Conservation (phyloP, 257 asterid genomes). For the Primulina huaijiensis region DNA sequence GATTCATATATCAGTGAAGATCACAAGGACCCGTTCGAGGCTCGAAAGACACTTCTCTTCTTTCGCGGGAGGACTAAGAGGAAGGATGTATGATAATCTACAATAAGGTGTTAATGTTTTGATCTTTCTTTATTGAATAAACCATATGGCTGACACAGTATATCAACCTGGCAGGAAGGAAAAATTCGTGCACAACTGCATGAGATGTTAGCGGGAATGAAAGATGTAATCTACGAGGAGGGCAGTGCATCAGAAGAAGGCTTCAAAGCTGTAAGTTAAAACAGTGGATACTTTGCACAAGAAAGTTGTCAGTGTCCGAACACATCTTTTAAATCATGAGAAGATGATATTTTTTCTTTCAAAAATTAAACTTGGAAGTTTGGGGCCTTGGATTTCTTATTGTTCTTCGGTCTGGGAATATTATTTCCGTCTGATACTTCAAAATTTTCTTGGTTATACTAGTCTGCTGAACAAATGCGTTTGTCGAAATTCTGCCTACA, state of each 20-base stretch:
- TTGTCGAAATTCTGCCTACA: conserved; percentile 75
- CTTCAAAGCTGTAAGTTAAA: conserved; percentile 70
- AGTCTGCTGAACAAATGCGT: conserved; percentile 87
- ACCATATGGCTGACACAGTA: conserved; percentile 21
- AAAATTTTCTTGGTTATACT: conserved; percentile 22
- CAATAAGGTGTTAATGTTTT: background rate
- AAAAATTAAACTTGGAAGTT: background rate
- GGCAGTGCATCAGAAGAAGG: conserved; percentile 73
- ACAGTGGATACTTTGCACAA: background rate
- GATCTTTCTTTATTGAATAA: background rate
- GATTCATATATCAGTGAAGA: conserved; percentile 56
- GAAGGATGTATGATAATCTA: conserved; percentile 61
- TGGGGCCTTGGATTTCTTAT: background rate
- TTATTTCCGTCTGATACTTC: conserved; percentile 20
- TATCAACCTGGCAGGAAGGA: conserved; percentile 64
- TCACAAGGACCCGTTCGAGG: conserved; percentile 48
- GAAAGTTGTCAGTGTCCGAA: conserved; percentile 8
- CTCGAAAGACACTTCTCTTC: conserved; percentile 76
- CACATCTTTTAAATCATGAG: background rate
- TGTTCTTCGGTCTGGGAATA: background rate
- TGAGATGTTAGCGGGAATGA: conserved; percentile 42
- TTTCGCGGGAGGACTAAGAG: conserved; percentile 86
- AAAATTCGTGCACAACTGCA: conserved; percentile 59
- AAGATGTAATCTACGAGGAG: conserved; percentile 66
- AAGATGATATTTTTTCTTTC: background rate